Conservation (phyloP, 2,329 filamentous ascomycete genomes). For the Paraphaeosphaeria minitans region DNA sequence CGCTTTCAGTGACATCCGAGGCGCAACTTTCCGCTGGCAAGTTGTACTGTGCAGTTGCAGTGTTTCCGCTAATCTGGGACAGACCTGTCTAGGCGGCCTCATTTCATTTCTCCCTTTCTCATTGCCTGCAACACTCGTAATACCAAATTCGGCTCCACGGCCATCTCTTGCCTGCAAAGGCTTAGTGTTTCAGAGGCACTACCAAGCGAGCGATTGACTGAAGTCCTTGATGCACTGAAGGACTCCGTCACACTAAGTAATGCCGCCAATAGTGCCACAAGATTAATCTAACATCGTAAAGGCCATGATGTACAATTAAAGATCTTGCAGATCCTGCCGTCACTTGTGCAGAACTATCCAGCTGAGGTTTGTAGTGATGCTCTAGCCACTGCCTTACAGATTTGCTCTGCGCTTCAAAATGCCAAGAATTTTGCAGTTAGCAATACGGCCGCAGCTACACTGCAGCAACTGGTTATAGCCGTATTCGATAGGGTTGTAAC, state of each 20-base stretch:
- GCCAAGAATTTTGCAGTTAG: conserved; percentile 94
- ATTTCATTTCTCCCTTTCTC: conserved; percentile 92
- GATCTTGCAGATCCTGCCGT: conserved; percentile 88
- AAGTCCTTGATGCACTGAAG: conserved; percentile 85
- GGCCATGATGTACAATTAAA: conserved; percentile 91
- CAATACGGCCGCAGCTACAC: conserved; percentile 92
- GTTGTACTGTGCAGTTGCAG: conserved; percentile 16
- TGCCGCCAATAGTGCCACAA: conserved; percentile 29
- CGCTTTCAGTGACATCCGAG: conserved; percentile 74
- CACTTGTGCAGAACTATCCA: conserved; percentile 87
- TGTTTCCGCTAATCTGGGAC: conserved; percentile 35
- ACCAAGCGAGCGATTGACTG: conserved; percentile 77
- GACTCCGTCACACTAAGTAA: conserved; percentile 76
- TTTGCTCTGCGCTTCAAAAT: conserved; percentile 88
- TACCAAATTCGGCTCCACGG: conserved; percentile 85
- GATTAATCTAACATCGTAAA: conserved; percentile 33
- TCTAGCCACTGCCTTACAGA: conserved; percentile 80
- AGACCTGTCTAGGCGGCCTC: conserved; percentile 82
- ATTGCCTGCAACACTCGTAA: conserved; percentile 91
- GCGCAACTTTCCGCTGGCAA: conserved; percentile 73
- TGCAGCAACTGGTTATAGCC: conserved; percentile 90
- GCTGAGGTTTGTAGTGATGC: conserved; percentile 79
- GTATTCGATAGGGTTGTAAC: conserved; percentile 88
- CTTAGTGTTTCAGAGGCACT: conserved; percentile 83
- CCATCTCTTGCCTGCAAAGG: conserved; percentile 85